Evolutionary conservation across 331 rosid species (phyloP), one percentile per base, ranked within the genome.

Genomic region (Rosa hybrid): DNA sequence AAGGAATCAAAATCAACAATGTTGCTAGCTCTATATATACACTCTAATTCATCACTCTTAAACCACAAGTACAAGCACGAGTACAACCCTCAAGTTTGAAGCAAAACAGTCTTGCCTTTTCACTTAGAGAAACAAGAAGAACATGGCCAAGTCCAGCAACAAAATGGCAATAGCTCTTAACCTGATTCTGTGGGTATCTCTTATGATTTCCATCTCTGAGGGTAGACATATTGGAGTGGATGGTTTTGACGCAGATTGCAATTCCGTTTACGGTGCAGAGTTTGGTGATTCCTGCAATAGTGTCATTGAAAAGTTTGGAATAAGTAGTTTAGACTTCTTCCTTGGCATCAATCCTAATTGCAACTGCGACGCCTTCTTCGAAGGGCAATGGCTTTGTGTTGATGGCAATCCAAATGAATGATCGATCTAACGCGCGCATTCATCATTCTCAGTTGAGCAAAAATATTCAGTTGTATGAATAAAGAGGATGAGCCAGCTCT

Each of bases 371-470:
- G 34, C 14, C 34, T 51, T 77, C 72, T 65, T 77, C 21, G 74
- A 64, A 7, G 81, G 74, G 25, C 74, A 77, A 7, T 77, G 81
- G 81, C 74, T 77, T 49, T 77, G 80, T 51, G 21, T 63, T 77
- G 57, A 49, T 25, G 57, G 41, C 57, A 27, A 27, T 42, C 42
- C 44, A 27, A 63, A 63, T 63, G 69, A 63, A 30, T 63, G 69
- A 63, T 63, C 38, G 69, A 63, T 63, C 38, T 27, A 2, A 13
- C 30, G 9, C 44, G 20, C 4, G 8, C 69, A 21, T 25, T 25
- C 20, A 63, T 63, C 42, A 7, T 27, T 63, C 1, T 27, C 42
- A 27, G 17, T 63, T 11, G 18, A 63, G 20, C 42, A 63, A 25
- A 27, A 12, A 5, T 63, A 13, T 7, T 25, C 4, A 63, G 16